Base-by-base conservation (phyloP, 2,329 filamentous ascomycete species). In the Teratosphaeria viscida region DNA sequence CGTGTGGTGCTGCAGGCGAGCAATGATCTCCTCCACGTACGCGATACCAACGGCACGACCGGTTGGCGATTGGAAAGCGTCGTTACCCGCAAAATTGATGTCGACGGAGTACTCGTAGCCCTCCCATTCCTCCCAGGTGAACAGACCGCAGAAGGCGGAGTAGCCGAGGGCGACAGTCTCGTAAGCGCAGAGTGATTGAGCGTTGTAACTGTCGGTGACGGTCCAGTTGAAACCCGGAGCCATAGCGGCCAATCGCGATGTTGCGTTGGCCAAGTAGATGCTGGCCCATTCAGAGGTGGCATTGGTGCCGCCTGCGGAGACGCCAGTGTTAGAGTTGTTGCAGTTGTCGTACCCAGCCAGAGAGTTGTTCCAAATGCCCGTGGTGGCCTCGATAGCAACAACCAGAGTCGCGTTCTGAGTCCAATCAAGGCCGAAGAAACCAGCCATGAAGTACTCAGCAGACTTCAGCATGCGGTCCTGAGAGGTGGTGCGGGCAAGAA, bases 391-490 rank as follows among this genome's bases (percentile, higher is more conserved):
- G 43, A 61, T 61, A 16, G 52, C 59, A 34, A 61, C 53, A 19
- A 67, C 65, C 29, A 70, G 58, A 7, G 67, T 68, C n/a, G 66
- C 69, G 37, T 71, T 71, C n/a, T 62, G 79, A 1, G 84, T 80
- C 87, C 87, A 91, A 54, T 86, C 82, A 0, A 90, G 79, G 0
- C 88, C 88, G 68, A 91, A 91, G 75, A 91, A 91, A 0, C 88
- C 88, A 5, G 87, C 85, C 69, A 90, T 75, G 73, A 90, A 91
- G 72, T 91, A 87, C 72, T 91, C 87, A 2, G 87, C 87, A 47
- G 82, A 86, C 70, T 90, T 85, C 26, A 87, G 76, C 88, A 91
- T 91, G 27, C 88, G 68, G 29, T 89, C 84, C 70, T 91, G 86
- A 1, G 87, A 89, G 0, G 87, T 90, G 1, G 87, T 89, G 32